These are phyloP conservation scores for Neocatenulostroma microsporum DNA, from an alignment of 2,329 filamentous ascomycete species.

Conservation along the genomic window DNA sequence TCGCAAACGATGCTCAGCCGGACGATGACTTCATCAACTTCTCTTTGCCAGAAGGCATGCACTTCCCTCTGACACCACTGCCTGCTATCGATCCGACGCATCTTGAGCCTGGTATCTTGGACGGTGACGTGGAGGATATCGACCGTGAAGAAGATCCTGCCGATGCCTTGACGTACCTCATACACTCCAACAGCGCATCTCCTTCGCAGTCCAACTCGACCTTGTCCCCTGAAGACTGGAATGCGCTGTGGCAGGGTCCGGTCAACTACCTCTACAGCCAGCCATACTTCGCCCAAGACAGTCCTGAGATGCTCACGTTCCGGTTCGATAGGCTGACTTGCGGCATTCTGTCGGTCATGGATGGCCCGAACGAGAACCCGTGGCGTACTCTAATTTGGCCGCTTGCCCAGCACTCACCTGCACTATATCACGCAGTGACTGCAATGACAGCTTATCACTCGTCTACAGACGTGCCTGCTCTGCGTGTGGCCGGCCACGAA, in stretches of 20 bases:
- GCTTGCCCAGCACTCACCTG: slow-evolving; percentile 54
- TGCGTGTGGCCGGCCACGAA: slow-evolving; percentile 57
- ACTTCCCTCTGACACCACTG: slow-evolving; percentile 16
- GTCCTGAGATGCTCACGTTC: slow-evolving; percentile 54
- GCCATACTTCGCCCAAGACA: slow-evolving; percentile 24
- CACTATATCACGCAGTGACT: slow-evolving; percentile 59
- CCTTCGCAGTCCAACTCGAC: neutral
- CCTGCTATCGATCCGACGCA: slow-evolving; percentile 16
- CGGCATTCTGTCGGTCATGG: slow-evolving; percentile 63
- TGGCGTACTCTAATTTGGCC: slow-evolving; percentile 67
- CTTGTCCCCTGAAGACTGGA: neutral
- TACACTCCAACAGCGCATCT: neutral
- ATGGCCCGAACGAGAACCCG: slow-evolving; percentile 61
- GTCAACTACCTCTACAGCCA: slow-evolving; percentile 22
- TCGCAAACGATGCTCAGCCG: slow-evolving; percentile 8
- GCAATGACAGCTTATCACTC: slow-evolving; percentile 64
- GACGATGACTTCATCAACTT: slow-evolving; percentile 22
- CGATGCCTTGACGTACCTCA: neutral
- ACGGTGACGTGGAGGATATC: slow-evolving; percentile 14
- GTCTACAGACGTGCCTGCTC: slow-evolving; percentile 48
- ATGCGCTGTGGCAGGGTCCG: slow-evolving; percentile 7
- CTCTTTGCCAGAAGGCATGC: slow-evolving; percentile 21
- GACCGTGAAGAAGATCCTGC: neutral
- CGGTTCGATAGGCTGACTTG: slow-evolving; percentile 61
- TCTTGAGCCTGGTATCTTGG: slow-evolving; percentile 5